Evolutionary conservation across 257 asterid genomes (phyloP).

Genomic region (Nicotiana paniculata): DNA sequence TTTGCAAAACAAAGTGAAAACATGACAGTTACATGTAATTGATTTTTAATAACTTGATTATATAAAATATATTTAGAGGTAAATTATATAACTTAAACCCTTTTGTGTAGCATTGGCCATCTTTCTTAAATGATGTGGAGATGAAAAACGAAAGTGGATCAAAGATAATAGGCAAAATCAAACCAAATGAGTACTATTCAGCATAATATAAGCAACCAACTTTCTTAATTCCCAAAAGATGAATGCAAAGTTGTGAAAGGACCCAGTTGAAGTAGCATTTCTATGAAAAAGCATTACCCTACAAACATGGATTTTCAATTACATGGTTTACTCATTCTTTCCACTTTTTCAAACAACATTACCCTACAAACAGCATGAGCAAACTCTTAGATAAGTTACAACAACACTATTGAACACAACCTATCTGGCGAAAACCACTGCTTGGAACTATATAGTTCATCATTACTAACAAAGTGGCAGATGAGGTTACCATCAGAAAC

Average conservation of each 20-base stretch:
- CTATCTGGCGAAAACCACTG: not conserved
- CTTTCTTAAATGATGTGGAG: not conserved
- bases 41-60: not conserved
- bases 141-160: not conserved
- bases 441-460: not conserved
- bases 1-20: not conserved
- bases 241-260: slow-evolving; percentile 14
- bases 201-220: slow-evolving; percentile 20
- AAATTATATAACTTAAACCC: not conserved
- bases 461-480: not conserved
- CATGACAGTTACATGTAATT: not conserved
- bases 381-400: not conserved
- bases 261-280: slow-evolving; percentile 28
- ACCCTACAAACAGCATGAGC: slow-evolving; percentile 43
- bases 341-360: slow-evolving; percentile 16
- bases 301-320: too few relatives aligned
- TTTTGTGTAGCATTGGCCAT: not conserved
- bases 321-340: too few relatives aligned
- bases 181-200: not conserved
- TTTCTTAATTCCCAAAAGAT: slow-evolving; percentile 10
- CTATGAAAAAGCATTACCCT: slow-evolving; percentile 16
- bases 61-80: not conserved
- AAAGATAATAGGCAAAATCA: not conserved
- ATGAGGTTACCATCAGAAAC: not conserved
- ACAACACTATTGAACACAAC: not conserved